Conservation (phyloP, 2,329 filamentous ascomycete species). For the Monosporascus sp. region DNA sequence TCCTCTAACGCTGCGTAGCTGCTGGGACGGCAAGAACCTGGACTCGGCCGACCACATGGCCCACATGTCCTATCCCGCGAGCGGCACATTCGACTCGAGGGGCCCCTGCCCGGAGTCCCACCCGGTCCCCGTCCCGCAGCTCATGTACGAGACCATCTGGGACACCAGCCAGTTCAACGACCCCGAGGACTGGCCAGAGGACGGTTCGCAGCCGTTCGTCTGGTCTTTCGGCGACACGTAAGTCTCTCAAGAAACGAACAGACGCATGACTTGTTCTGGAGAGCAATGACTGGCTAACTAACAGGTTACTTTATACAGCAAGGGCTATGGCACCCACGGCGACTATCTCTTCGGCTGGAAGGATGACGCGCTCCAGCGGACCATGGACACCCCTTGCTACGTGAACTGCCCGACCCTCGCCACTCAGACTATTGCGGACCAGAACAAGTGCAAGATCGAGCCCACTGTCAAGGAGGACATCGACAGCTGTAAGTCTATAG, state of each 20-base stretch:
- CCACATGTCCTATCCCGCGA: constrained; percentile 36
- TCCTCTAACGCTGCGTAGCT: constrained; percentile 28
- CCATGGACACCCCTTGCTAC: constrained; percentile 28
- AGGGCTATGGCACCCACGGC: constrained; percentile 29
- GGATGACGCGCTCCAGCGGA: constrained; percentile 27
- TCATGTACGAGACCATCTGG: constrained; percentile 34
- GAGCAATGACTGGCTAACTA: no score
- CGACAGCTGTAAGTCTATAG: constrained; percentile 25
- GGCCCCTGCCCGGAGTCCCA: constrained; percentile 32
- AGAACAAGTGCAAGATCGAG: constrained; percentile 28
- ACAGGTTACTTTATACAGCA: constrained; percentile 10
- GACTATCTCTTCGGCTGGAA: constrained; percentile 38
- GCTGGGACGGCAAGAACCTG: constrained; percentile 41
- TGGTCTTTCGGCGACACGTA: constrained; percentile 25
- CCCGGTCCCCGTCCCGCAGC: constrained; percentile 33
- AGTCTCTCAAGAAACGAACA: background rate
- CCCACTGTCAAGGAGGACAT: constrained; percentile 24
- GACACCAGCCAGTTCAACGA: constrained; percentile 32
- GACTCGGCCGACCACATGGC: constrained; percentile 36
- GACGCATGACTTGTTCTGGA: background rate
- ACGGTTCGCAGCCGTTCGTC: constrained; percentile 30
- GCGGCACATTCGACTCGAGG: constrained; percentile 27
- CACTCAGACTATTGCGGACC: constrained; percentile 24
- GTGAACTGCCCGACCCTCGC: constrained; percentile 26
- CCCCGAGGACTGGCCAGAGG: constrained; percentile 30